A percentile compares a stretch with the other conserved stretches of the same genome.
Evolutionary conservation across 2,329 filamentous ascomycete species (phyloP).

Genomic region (Colletotrichum graminicola): DNA sequence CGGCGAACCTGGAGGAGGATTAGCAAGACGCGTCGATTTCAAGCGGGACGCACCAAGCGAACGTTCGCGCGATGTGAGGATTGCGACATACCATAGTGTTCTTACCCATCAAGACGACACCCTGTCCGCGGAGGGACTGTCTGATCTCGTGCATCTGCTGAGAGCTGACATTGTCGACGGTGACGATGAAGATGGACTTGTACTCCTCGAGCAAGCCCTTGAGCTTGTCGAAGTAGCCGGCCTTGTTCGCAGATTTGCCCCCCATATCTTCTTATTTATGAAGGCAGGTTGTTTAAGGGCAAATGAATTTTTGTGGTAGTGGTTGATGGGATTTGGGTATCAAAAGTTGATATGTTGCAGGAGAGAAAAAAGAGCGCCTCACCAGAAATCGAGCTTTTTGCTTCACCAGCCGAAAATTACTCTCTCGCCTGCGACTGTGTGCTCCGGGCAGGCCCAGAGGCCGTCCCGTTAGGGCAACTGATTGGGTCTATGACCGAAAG

Average conservation of each 20-base stretch:
- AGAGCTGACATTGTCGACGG: slow-evolving; percentile 99
- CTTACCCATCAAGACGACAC: slow-evolving; percentile 99
- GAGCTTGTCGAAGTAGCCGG: slow-evolving; percentile 99
- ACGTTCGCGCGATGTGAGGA: not conserved
- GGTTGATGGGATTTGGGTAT: slow-evolving; percentile 42
- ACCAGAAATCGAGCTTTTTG: slow-evolving; percentile 35
- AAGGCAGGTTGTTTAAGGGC: slow-evolving; percentile 99
- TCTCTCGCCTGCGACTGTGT: slow-evolving; percentile 26
- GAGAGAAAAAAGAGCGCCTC: not conserved
- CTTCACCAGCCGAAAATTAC: slow-evolving; percentile 32
- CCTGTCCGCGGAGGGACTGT: slow-evolving; percentile 87
- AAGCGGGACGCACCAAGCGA: too few species aligned
- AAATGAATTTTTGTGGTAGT: slow-evolving; percentile 52
- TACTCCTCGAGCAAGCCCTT: slow-evolving; percentile 97
- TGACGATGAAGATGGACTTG: slow-evolving; percentile 97
- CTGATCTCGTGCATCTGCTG: slow-evolving; percentile 99
- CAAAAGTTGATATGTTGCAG: slow-evolving; percentile 38
- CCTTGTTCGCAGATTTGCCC: slow-evolving; percentile 96
- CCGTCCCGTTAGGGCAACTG: slow-evolving; percentile 53
- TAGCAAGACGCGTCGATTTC: slow-evolving; percentile 5
- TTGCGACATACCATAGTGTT: slow-evolving; percentile 90
- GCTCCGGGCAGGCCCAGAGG: not conserved
- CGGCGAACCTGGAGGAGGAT: slow-evolving; percentile 78
- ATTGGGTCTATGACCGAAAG: slow-evolving; percentile 25
- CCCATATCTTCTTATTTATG: slow-evolving; percentile 96